Conservation (phyloP, 2,329 filamentous ascomycete genomes). For the Scedosporium minutisporum region DNA sequence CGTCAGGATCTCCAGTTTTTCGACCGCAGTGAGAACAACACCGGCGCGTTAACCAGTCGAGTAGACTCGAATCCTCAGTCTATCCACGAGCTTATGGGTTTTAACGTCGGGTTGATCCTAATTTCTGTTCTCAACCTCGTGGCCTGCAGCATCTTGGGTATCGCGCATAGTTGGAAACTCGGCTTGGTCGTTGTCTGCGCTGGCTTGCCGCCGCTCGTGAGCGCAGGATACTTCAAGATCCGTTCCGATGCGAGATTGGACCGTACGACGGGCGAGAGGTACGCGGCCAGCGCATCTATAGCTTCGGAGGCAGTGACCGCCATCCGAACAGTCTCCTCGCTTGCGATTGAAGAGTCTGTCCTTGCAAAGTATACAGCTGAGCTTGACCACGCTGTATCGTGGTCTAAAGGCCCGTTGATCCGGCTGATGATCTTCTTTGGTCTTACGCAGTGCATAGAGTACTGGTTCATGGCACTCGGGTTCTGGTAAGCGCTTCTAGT, state of each 20-base stretch:
- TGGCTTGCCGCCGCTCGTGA: slow-evolving; percentile 33
- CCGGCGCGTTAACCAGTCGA: slow-evolving; percentile 25
- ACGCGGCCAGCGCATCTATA: slow-evolving; percentile 34
- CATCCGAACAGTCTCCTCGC: slow-evolving; percentile 38
- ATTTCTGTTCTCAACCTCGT: slow-evolving; percentile 35
- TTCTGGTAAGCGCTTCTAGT: slow-evolving; percentile 22
- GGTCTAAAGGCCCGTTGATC: slow-evolving; percentile 19
- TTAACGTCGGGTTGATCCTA: slow-evolving; percentile 37
- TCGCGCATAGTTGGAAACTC: slow-evolving; percentile 40
- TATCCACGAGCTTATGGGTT: slow-evolving; percentile 36
- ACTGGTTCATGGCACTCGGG: slow-evolving; percentile 26
- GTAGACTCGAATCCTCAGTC: slow-evolving; percentile 20
- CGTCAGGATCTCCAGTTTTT: slow-evolving; percentile 44
- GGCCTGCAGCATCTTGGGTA: slow-evolving; percentile 32
- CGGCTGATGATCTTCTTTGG: slow-evolving; percentile 32
- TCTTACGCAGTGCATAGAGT: slow-evolving; percentile 28
- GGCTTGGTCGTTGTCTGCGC: slow-evolving; percentile 36
- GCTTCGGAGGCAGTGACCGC: slow-evolving; percentile 40
- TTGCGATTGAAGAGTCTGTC: slow-evolving; percentile 35
- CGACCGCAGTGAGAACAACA: slow-evolving; percentile 25
- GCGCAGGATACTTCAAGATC: slow-evolving; percentile 36
- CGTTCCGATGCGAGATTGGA: slow-evolving; percentile 38
- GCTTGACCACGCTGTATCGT: slow-evolving; percentile 20
- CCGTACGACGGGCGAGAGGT: slow-evolving; percentile 30
- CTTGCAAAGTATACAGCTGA: slow-evolving; percentile 22